A percentile compares a stretch with the other conserved stretches of the same genome.
Evolutionary conservation across 345 rosid genomes (phyloP).

Genomic region (Linum usitatissimum): DNA sequence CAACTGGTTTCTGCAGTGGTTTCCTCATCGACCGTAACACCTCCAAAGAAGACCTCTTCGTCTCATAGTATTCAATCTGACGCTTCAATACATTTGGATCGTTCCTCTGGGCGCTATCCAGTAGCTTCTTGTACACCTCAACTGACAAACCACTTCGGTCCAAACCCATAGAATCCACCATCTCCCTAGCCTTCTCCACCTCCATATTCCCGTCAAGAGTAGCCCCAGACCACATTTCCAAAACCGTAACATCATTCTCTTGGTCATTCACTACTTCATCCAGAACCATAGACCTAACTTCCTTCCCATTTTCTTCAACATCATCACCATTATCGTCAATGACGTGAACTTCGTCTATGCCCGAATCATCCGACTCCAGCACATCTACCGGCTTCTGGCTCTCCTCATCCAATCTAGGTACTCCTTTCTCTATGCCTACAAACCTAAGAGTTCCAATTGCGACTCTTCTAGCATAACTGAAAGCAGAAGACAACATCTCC

Average conservation of each 20-base stretch:
- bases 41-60: conserved; percentile 24
- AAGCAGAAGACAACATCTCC: conserved; percentile 4
- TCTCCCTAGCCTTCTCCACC: conserved; percentile 34
- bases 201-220: conserved; percentile 30
- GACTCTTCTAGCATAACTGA: conserved; percentile 26
- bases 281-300: conserved; percentile 16
- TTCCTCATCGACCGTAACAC: conserved; percentile 36
- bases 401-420: conserved; percentile 36
- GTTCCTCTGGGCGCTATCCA: conserved; percentile 43
- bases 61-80: conserved; percentile 49
- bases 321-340: conserved; percentile 8
- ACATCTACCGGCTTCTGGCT: conserved; percentile 18
- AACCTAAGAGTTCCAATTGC: conserved; percentile 39
- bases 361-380: conserved; percentile 40
- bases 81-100: conserved; percentile 36
- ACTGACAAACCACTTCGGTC: conserved; percentile 24
- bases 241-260: conserved; percentile 21
- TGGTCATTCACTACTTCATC: conserved; percentile 9
- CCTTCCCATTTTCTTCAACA: conserved; percentile 24
- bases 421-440: conserved; percentile 24
- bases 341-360: conserved; percentile 35
- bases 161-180: conserved; percentile 35
- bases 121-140: conserved; percentile 55
- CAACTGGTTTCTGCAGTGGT: conserved; percentile 28
- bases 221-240: conserved; percentile 33